Evolutionary conservation across 2,329 filamentous ascomycete genomes (phyloP).

Genomic region (Trichoderma harzianum): DNA sequence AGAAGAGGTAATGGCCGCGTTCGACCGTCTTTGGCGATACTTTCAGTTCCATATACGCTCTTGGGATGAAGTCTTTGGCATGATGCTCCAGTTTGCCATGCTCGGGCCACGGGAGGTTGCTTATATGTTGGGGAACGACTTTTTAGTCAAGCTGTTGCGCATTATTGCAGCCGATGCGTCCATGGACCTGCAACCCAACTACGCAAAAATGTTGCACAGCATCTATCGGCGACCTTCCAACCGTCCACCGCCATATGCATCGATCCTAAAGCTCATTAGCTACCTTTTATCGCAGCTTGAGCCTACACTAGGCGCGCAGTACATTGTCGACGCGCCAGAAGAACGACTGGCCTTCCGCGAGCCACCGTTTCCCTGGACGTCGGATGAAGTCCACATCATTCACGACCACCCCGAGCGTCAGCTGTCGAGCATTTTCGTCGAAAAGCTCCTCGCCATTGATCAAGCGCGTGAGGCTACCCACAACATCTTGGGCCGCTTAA

Average conservation of each 20-base stretch:
- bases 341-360: conserved; percentile 39
- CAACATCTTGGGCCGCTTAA: conserved; percentile 55
- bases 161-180: conserved; percentile 58
- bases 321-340: conserved; percentile 38
- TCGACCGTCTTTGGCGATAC: conserved; percentile 58
- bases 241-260: conserved; percentile 53
- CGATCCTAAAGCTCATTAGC: conserved; percentile 49
- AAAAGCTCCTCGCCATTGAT: conserved; percentile 63
- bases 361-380: conserved; percentile 42
- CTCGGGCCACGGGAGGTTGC: conserved; percentile 58
- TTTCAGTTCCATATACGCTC: conserved; percentile 61
- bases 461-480: conserved; percentile 52
- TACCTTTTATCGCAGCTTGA: conserved; percentile 44
- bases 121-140: conserved; percentile 58
- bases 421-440: conserved; percentile 52
- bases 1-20: conserved; percentile 41
- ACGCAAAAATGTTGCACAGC: conserved; percentile 51
- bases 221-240: conserved; percentile 48
- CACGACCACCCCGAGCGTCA: conserved; percentile 36
- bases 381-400: conserved; percentile 45
- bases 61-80: conserved; percentile 74
- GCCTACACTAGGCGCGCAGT: conserved; percentile 32
- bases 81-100: conserved; percentile 63
- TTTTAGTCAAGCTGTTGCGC: conserved; percentile 55
- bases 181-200: conserved; percentile 52